phyloP scores from a whole-genome alignment of 345 rosid species.

The Odontarrhena argentea region DNA sequence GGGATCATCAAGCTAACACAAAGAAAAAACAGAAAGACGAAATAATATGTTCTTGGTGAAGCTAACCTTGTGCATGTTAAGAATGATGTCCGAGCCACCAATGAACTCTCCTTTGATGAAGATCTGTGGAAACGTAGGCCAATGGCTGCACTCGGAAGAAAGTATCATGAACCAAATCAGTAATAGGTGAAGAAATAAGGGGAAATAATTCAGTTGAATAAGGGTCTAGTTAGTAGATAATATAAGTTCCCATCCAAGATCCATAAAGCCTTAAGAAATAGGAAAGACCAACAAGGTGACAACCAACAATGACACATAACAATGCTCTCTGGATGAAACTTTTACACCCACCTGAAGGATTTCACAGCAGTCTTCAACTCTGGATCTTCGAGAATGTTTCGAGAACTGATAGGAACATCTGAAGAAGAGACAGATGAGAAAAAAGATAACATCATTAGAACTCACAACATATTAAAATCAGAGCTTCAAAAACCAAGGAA shows the following conservation, averaged over 20 bases:
- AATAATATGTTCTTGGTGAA: neutral
- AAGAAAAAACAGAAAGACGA: neutral
- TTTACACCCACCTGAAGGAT: slow-evolving; percentile 62
- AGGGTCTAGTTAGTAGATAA: neutral
- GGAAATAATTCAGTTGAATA: neutral
- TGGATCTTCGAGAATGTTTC: slow-evolving; percentile 86
- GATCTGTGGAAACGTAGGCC: slow-evolving; percentile 98
- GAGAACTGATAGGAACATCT: slow-evolving; percentile 80
- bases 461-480: neutral
- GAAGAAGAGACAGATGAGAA: slow-evolving; percentile 34
- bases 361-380: slow-evolving; percentile 89
- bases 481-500: neutral
- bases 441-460: slow-evolving; percentile 6
- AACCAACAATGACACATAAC: too few relatives aligned
- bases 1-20: slow-evolving; percentile 1
- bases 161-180: neutral
- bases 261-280: neutral
- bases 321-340: neutral
- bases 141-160: slow-evolving; percentile 55
- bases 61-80: slow-evolving; percentile 86
- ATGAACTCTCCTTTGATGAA: slow-evolving; percentile 91
- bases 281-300: neutral
- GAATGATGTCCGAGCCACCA: slow-evolving; percentile 94
- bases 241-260: neutral
- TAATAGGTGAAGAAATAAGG: neutral